Evolutionary conservation across 805 yeast species (phyloP).

Genomic region (Teunomyces panamensis): DNA sequence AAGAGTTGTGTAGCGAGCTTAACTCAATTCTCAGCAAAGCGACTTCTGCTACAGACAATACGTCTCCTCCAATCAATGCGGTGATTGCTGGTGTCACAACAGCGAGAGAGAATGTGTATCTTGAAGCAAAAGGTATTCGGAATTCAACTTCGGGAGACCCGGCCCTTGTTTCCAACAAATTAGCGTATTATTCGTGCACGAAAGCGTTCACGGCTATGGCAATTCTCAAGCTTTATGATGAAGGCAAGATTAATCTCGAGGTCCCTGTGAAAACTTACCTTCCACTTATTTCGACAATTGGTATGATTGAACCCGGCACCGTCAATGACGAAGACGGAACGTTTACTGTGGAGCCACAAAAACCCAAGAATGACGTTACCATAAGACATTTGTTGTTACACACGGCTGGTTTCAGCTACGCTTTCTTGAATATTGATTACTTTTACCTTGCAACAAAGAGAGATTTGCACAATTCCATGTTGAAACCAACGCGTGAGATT

Average conservation of each 20-base stretch:
- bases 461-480: slow-evolving; percentile 6
- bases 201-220: slow-evolving; percentile 36
- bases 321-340: slow-evolving; percentile 25
- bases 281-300: slow-evolving; percentile 29
- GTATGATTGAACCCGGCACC: slow-evolving; percentile 23
- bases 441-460: slow-evolving; percentile 9
- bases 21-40: neutral
- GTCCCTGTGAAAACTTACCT: slow-evolving; percentile 28
- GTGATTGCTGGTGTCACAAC: slow-evolving; percentile 29
- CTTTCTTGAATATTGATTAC: slow-evolving; percentile 14
- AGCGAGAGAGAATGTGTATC: slow-evolving; percentile 19
- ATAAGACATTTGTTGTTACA: slow-evolving; percentile 28
- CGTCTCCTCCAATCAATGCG: slow-evolving; percentile 14
- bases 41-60: neutral
- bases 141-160: slow-evolving; percentile 15
- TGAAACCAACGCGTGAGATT: slow-evolving; percentile 9
- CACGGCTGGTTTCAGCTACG: slow-evolving; percentile 26
- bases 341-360: slow-evolving; percentile 17
- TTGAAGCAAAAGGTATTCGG: slow-evolving; percentile 21
- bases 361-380: slow-evolving; percentile 24
- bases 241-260: slow-evolving; percentile 31
- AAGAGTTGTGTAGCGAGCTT: neutral
- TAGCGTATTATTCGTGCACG: slow-evolving; percentile 28
- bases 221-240: slow-evolving; percentile 30
- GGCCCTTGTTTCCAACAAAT: slow-evolving; percentile 15